Evolutionary conservation across 1,284 basidiomycete species (phyloP), one percentile per base, ranked within the genome.

Genomic region (Marasmius fiardii): DNA sequence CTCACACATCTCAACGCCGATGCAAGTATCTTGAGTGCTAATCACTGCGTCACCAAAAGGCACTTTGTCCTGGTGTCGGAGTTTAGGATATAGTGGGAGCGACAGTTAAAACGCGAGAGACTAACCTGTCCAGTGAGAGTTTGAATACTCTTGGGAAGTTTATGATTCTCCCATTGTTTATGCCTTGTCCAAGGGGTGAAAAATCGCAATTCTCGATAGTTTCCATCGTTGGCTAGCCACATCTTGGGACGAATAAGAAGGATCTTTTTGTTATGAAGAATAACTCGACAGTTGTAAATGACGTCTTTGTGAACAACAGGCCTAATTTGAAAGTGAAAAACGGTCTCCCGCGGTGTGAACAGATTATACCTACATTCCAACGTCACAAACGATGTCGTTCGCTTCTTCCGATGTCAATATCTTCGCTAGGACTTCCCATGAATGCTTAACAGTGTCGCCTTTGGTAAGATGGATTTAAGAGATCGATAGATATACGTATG

Each of bases 171-270:
- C 64, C 85, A 88, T 68, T 93, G 81, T 24, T 87, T 82, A 64
- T 92, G 88, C 68, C 95, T 95, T 68, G 80, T 76, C 96, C 97
- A 99, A 0, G 96, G 95, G 1, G 96, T 95, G 65, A 99, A 99
- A 73, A 93, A 96, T 34, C 97, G 80, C 64, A 98, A 79, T 72
- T 99, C 96, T 45, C 96, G 88, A 70, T 99, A 99, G 70, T 99
- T 98, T 10, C 96, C 96, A 65, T 98, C 95, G 67, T 99, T 99
- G 2, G 96, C 96, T 58, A 99, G 80, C 96, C 96, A 99, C 94
- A 99, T 95, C 75, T 99, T 99, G 0, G 96, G 97, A 11, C 97
- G 85, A 63, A 99, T 98, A 63, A 97, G 82, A 1, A 98, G 71
- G 61, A 99, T 94, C 72, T 93, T 83, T 48, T 85, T 80, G 71